Evolutionary conservation across 495 filamentous ascomycete genomes (phyloP).

Genomic region (Evansstolkia leycettana): DNA sequence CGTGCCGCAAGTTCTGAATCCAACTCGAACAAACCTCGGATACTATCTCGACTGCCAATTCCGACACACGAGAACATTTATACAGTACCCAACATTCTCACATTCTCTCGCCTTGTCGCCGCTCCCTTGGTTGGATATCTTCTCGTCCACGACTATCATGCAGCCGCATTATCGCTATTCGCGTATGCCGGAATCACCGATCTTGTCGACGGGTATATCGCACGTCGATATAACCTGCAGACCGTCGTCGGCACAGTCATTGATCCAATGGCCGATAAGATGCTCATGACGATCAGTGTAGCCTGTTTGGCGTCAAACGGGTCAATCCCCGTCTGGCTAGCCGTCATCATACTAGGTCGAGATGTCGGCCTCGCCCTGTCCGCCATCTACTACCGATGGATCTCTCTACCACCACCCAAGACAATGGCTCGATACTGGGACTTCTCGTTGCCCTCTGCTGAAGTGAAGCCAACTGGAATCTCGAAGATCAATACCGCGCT

Average conservation of each 20-base stretch:
- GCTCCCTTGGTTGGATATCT: conserved; percentile 85
- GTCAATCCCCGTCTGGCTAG: conserved; percentile 75
- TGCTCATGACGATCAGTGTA: conserved; percentile 84
- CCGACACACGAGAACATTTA: conserved; percentile 82
- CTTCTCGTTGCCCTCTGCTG: conserved; percentile 82
- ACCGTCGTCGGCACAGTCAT: conserved; percentile 96
- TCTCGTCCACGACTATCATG: conserved; percentile 69
- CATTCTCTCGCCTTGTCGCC: conserved; percentile 71
- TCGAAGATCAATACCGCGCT: conserved; percentile 83
- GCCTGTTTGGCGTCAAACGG: conserved; percentile 73
- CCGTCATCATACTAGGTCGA: conserved; percentile 76
- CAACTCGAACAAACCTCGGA: conserved; percentile 15
- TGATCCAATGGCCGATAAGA: conserved; percentile 94
- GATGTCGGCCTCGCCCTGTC: conserved; percentile 79
- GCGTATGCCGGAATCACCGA: conserved; percentile 88
- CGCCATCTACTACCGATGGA: conserved; percentile 91
- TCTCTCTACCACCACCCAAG: conserved; percentile 83
- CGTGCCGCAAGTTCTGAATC: conserved; percentile 2
- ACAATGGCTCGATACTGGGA: conserved; percentile 96
- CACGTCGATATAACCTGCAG: conserved; percentile 70
- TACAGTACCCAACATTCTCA: conserved; percentile 86
- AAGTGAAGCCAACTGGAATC: conserved; percentile 83
- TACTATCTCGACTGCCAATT: conserved; percentile 37
- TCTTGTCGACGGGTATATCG: conserved; percentile 84
- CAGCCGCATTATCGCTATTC: conserved; percentile 69